phyloP scores from a whole-genome alignment of 176 grass and related monocot genomes.

The Carex cristatella region DNA sequence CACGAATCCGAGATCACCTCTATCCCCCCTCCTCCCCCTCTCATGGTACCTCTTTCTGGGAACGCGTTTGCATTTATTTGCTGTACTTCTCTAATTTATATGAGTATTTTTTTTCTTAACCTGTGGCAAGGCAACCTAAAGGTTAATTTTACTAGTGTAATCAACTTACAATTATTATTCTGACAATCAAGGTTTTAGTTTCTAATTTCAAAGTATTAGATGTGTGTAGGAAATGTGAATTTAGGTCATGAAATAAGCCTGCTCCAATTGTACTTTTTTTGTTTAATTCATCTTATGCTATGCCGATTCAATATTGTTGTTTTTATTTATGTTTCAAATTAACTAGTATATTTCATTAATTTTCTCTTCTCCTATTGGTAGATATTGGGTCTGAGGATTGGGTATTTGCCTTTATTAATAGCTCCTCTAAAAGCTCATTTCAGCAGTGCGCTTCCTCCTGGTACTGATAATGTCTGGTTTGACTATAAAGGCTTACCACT shows the following conservation, averaged over 20 bases:
- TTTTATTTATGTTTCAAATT: not conserved
- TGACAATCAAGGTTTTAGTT: not conserved
- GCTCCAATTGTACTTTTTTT: not conserved
- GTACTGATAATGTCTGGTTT: slow-evolving; percentile 88
- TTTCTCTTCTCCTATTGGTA: slow-evolving; percentile 27
- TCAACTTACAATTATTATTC: not conserved
- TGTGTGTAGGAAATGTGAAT: not conserved
- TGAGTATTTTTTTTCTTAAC: not conserved
- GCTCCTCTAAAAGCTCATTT: slow-evolving; percentile 91
- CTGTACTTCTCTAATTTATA: not conserved
- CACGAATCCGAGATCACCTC: slow-evolving; percentile 94
- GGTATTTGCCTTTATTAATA: slow-evolving; percentile 74
- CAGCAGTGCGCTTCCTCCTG: slow-evolving; percentile 66
- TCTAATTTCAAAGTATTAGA: not conserved
- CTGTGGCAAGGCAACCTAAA: not conserved
- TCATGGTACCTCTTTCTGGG: slow-evolving; percentile 40
- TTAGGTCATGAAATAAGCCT: not conserved
- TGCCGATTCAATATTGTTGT: not conserved
- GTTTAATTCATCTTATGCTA: not conserved
- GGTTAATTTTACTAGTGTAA: too few species aligned
- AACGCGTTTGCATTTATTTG: not conserved
- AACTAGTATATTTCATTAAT: not conserved
- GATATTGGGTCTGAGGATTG: slow-evolving; percentile 75
- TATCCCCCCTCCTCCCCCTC: slow-evolving; percentile 69
- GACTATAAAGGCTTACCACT: slow-evolving; percentile 91